Evolutionary conservation across 192 early-diverging fungal species (phyloP).

Genomic region (Backusella mclennaniae): DNA sequence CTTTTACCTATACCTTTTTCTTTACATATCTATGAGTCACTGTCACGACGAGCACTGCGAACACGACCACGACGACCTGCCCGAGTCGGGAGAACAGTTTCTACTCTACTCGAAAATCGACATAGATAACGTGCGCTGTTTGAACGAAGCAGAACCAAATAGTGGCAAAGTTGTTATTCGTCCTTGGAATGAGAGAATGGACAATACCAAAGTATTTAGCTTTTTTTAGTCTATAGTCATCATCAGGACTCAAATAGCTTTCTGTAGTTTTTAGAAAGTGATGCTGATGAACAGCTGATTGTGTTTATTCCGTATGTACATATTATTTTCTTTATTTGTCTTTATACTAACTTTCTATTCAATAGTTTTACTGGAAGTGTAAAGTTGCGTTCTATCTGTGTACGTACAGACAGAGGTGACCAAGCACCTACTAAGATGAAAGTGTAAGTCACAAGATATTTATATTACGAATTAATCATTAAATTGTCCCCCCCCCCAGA

Average conservation of each 20-base stretch:
- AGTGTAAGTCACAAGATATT: slow-evolving; percentile 48
- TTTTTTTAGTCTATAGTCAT: not conserved
- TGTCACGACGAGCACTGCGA: slow-evolving; percentile 54
- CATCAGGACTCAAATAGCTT: no score
- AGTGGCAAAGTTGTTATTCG: slow-evolving; percentile 78
- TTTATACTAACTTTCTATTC: not conserved
- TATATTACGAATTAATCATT: no score
- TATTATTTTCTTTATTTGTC: not conserved
- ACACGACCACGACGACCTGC: slow-evolving; percentile 69
- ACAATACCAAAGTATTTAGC: slow-evolving; percentile 56
- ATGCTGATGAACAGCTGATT: slow-evolving; percentile 91
- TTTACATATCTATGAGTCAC: slow-evolving; percentile 23
- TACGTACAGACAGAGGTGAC: slow-evolving; percentile 64
- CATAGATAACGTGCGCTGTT: slow-evolving; percentile 70
- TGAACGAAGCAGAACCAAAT: slow-evolving; percentile 74
- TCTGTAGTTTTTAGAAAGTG: slow-evolving; percentile 65
- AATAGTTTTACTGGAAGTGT: slow-evolving; percentile 82
- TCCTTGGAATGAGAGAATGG: slow-evolving; percentile 78
- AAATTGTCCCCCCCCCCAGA: slow-evolving; percentile 32
- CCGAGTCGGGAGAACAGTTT: slow-evolving; percentile 60
- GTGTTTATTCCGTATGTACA: slow-evolving; percentile 77
- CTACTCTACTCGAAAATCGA: slow-evolving; percentile 80
- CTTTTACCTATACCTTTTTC: not conserved
- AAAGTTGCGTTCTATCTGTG: slow-evolving; percentile 86
- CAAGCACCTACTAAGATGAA: slow-evolving; percentile 69